Base-by-base conservation (phyloP, 2,329 filamentous ascomycete species). In the Kalaharituber pfeilii region DNA sequence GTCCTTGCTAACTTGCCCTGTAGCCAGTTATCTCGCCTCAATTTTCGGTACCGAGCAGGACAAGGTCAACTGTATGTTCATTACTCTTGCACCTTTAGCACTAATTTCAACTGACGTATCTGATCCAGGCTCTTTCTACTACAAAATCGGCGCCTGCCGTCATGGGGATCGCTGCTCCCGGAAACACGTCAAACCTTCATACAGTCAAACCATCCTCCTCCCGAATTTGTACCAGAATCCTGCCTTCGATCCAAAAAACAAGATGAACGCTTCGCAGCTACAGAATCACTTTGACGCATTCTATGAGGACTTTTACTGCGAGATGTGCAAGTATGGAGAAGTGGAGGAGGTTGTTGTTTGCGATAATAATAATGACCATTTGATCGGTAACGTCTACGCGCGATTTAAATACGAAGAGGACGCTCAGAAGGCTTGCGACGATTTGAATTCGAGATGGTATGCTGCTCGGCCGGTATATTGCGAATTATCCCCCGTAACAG, bases 21-120 rank as follows among this genome's bases (percentile, higher is more conserved):
- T 22, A 50, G 88, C 88, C 67, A 95, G 95, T 76, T 96, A 95
- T 69, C 84, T 98, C 69, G 91, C 91, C 66, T 94, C 87, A 68
- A 98, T 98, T 73, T 98, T 98, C 76, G 91, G 91, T 67, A 98
- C 91, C 27, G 91, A 98, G 77, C 91, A 96, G 71, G 91, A 98
- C 81, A 98, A 89, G 69, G 64, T 67, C 56, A 64, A 64, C 58
- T 64, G 62, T 63, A 57, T 42, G 59, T 62, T 58, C 51, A 4
- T 13, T 24, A 33, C n/a, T 30, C 20, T 39, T 18, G 4, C 15
- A 4, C 15, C 15, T 22, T 22, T 13, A 9, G 42, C 42, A 11
- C 30, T 24, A 24, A 47, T 50, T 51, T 50, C 53, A 39, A 39
- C n/a, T 26, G 18, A 9, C 50, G 11, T 28, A 9, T 29, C 25